These are phyloP conservation scores for Arbutus unedo DNA, from an alignment of 148 eudicot species.

Conservation along the genomic window DNA sequence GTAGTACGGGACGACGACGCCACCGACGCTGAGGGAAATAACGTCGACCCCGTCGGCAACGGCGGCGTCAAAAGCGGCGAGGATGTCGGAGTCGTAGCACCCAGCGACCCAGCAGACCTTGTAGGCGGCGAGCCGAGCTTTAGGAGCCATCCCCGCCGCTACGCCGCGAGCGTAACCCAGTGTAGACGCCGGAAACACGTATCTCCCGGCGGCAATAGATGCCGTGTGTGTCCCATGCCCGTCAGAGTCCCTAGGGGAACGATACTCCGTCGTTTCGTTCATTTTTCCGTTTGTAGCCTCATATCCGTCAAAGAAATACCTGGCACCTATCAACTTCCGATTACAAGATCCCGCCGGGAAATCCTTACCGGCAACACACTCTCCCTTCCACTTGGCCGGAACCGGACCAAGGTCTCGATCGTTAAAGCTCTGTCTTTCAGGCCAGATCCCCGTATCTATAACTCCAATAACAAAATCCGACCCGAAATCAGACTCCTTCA, in stretches of 20 bases:
- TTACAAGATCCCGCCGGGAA: conserved; percentile 52
- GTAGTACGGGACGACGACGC: conserved; percentile 83
- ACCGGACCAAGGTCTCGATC: conserved; percentile 50
- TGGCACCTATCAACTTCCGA: conserved; percentile 76
- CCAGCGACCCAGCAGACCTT: conserved; percentile 96
- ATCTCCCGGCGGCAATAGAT: conserved; percentile 89
- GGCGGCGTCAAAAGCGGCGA: conserved; percentile 84
- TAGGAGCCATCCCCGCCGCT: conserved; percentile 96
- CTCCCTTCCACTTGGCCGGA: conserved; percentile 70
- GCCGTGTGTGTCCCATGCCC: conserved; percentile 99
- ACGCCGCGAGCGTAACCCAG: conserved; percentile 80
- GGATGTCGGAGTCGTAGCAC: conserved; percentile 88
- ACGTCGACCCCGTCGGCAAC: conserved; percentile 88
- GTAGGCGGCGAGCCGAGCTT: conserved; percentile 79
- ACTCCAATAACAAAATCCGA: conserved; percentile 88
- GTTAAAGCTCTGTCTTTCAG: conserved; percentile 72
- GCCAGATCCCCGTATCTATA: conserved; percentile 90
- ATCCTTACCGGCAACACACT: conserved; percentile 32
- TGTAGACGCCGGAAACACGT: conserved; percentile 77
- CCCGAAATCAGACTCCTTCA: conserved; percentile 87
- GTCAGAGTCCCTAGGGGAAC: conserved; percentile 75
- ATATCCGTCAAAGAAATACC: conserved; percentile 56
- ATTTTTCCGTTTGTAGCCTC: conserved; percentile 78
- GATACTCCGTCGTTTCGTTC: conserved; percentile 55
- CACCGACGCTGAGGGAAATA: conserved; percentile 76